phyloP scores from a whole-genome alignment of 1,284 basidiomycete genomes.

The Wallemia mellicola region DNA sequence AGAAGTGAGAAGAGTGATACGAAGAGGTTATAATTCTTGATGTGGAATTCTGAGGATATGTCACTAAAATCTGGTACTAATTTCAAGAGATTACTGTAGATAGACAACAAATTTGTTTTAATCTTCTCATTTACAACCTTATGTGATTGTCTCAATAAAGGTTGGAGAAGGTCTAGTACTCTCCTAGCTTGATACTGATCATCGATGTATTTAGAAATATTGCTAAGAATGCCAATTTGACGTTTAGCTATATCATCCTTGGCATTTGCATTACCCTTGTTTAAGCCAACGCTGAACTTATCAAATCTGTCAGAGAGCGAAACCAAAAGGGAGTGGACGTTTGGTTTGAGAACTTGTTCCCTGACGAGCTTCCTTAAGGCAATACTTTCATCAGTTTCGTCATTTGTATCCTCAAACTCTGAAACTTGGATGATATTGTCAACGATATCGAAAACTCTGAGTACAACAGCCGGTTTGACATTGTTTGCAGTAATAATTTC shows the following conservation, averaged over 20 bases:
- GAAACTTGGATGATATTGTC: conserved; percentile 38
- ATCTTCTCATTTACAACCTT: conserved; percentile 56
- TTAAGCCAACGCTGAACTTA: no score
- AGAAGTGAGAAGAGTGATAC: conserved; percentile 46
- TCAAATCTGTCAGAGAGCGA: conserved; percentile 44
- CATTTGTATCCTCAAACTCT: conserved; percentile 18
- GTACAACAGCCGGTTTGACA: conserved; percentile 61
- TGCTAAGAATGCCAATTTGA: conserved; percentile 50
- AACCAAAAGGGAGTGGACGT: conserved; percentile 41
- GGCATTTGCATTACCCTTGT: conserved; percentile 23
- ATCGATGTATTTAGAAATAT: conserved; percentile 42
- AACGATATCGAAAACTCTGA: conserved; percentile 56
- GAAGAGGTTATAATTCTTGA: conserved; percentile 32
- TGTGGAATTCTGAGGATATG: conserved; percentile 22
- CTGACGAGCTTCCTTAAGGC: conserved; percentile 15
- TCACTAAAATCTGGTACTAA: conserved; percentile 36
- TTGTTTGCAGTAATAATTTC: conserved; percentile 48
- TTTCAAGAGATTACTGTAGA: conserved; percentile 40
- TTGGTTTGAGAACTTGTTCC: conserved; percentile 34
- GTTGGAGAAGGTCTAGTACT: conserved; percentile 43
- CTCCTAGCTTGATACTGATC: conserved; percentile 40
- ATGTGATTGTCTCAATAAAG: conserved; percentile 45
- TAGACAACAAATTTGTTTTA: conserved; percentile 55
- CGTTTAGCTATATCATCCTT: conserved; percentile 49
- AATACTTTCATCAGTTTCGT: conserved; percentile 5